Evolutionary conservation across 1,284 basidiomycete species (phyloP), one percentile per base, ranked within the genome.

Genomic region (Xerocomus nothofagi): DNA sequence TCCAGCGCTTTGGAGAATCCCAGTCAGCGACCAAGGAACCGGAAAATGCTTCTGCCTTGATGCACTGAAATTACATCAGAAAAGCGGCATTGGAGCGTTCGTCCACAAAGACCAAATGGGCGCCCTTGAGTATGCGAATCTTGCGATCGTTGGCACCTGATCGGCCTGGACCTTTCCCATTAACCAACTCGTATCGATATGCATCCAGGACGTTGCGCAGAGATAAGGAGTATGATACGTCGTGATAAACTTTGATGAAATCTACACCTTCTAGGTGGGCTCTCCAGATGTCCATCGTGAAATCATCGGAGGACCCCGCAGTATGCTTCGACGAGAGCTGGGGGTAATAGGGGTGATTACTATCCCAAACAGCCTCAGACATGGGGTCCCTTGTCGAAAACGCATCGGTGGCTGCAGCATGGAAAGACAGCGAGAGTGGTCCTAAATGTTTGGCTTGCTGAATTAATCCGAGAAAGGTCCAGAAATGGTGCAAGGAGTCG

Each of bases 171-270:
- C 30, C 45, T 20, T 47, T 33, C 17, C 21, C 46, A 48, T 53
- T 42, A 17, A 15, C 43, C 1, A 47, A 49, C 20, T 50, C 47
- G 39, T 61, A 66, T 48, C 33, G 55, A 44, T 84, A 86, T 4
- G 73, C 69, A 61, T 82, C 73, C 29, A 87, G 64, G 17, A 79
- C 59, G 50, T 70, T 76, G 31, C 84, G 73, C 7, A 86, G 57
- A 50, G 68, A 63, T 66, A 80, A 72, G 15, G 79, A 72, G 51
- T 74, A 71, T 20, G 59, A 53, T 17, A 74, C 71, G 54, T 83
- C 81, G 57, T 84, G 82, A 61, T 82, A 82, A 20, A 87, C 60
- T 62, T 82, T 84, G 69, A 87, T 75, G 58, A 82, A 72, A 56
- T 84, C 82, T 32, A 73, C 60, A 3, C 54, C 56, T 24, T 65